These are phyloP conservation scores for Margaritispora aquatica DNA, from an alignment of 495 filamentous ascomycete genomes.

Conservation along the genomic window DNA sequence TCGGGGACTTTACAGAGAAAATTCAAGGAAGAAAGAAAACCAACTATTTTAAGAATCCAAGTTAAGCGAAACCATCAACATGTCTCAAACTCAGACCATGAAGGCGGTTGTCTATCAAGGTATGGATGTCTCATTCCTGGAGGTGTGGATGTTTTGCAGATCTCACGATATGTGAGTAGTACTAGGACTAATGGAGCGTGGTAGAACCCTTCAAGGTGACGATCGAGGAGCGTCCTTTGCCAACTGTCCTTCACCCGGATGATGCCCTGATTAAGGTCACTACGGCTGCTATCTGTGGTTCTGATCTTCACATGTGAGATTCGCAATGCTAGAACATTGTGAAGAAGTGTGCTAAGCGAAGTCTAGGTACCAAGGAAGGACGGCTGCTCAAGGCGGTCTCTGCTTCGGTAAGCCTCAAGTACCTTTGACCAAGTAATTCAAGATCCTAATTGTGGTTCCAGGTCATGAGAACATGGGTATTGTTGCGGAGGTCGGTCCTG, in stretches of 20 bases:
- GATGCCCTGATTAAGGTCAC: conserved; percentile 52
- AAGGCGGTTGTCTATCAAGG: conserved; percentile 17
- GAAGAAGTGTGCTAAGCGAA: too few species aligned
- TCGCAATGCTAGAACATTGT: background rate
- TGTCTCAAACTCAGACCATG: conserved; percentile 20
- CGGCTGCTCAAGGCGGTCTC: conserved; percentile 8
- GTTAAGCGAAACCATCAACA: background rate
- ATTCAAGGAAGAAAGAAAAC: too few species aligned
- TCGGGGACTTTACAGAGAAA: too few species aligned
- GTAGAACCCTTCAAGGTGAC: conserved; percentile 18
- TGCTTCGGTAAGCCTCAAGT: conserved; percentile 17
- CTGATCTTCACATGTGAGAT: background rate
- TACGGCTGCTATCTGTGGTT: conserved; percentile 50
- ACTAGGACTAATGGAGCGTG: background rate
- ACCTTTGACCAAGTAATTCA: background rate
- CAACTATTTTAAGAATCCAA: background rate
- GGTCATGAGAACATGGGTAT: conserved; percentile 55
- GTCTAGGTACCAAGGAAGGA: conserved; percentile 14
- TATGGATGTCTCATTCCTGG: background rate
- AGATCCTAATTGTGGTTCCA: conserved; percentile 7
- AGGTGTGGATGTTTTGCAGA: background rate
- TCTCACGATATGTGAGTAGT: background rate
- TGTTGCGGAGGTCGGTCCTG: conserved; percentile 35
- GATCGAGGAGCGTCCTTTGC: conserved; percentile 35
- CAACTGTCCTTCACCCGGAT: conserved; percentile 46